Conservation (phyloP, 495 filamentous ascomycete genomes). For the Neurospora sp. region DNA sequence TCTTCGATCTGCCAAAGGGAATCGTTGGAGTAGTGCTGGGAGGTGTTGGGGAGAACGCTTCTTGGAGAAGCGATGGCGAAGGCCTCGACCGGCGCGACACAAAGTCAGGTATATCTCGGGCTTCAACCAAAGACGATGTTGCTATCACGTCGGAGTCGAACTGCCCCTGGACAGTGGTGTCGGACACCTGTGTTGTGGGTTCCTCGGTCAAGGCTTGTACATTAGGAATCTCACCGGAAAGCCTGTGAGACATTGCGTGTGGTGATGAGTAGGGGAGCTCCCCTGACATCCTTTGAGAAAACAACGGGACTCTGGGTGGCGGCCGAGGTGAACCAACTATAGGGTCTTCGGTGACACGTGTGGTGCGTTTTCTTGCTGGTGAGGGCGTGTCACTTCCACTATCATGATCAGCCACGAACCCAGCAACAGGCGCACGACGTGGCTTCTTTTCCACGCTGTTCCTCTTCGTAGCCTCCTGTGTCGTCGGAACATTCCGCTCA, state of each 20-base stretch:
- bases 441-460: constrained; percentile 5
- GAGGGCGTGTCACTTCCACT: constrained; percentile 7
- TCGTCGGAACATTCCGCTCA: constrained; percentile 5
- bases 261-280: neutral
- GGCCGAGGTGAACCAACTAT: neutral
- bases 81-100: constrained; percentile 14
- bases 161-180: constrained; percentile 26
- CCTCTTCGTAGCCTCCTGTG: constrained; percentile 10
- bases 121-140: constrained; percentile 8
- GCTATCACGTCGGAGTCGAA: constrained; percentile 24
- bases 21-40: constrained; percentile 23
- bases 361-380: constrained; percentile 24
- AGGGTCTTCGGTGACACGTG: constrained; percentile 8
- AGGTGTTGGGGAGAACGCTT: constrained; percentile 29
- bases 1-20: constrained; percentile 37
- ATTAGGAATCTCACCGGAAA: neutral
- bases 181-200: constrained; percentile 22
- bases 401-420: constrained; percentile 13
- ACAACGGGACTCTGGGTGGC: constrained; percentile 1
- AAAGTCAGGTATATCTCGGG: constrained; percentile 15
- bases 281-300: neutral
- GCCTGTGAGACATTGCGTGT: neutral
- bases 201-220: constrained; percentile 12
- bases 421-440: constrained; percentile 14
- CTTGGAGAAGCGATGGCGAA: constrained; percentile 17